Conservation (phyloP, 2,329 filamentous ascomycete species). For the Mariannaea sp. region DNA sequence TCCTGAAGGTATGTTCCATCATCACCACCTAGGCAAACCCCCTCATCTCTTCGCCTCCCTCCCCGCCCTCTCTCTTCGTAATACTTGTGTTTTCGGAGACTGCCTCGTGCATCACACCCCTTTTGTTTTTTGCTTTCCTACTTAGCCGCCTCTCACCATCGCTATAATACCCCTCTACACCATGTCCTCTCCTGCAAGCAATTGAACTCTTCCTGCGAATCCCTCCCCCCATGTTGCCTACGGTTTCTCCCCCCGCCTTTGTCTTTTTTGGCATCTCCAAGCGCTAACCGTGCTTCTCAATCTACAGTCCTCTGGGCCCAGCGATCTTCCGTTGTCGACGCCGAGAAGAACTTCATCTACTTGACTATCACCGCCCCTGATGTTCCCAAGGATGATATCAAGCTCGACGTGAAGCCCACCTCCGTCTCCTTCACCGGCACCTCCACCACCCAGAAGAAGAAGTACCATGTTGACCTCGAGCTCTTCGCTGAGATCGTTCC, state of each 20-base stretch:
- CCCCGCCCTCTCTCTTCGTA: not conserved
- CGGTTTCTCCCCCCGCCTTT: not conserved
- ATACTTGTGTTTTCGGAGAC: no score
- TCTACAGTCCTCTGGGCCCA: constrained; percentile 91
- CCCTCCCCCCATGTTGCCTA: not conserved
- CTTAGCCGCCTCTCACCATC: no score
- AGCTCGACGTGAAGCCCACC: constrained; percentile 81
- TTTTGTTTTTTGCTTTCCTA: no score
- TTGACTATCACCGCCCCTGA: constrained; percentile 90
- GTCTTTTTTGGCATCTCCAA: no score
- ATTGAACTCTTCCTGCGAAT: not conserved
- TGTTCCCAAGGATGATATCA: constrained; percentile 73
- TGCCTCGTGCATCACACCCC: no score
- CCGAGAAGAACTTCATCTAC: constrained; percentile 92
- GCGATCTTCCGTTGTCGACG: constrained; percentile 80
- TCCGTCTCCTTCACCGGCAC: constrained; percentile 81
- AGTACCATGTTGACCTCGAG: constrained; percentile 84
- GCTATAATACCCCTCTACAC: not conserved
- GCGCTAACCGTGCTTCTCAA: constrained; percentile 16
- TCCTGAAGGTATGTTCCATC: constrained; percentile 47
- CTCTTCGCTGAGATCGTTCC: constrained; percentile 92
- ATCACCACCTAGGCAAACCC: constrained; percentile 1
- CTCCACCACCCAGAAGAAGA: constrained; percentile 82
- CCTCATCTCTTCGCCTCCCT: not conserved
- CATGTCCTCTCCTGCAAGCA: not conserved